Percentiles rank a stretch among this genome's conserved stretches.
Conservation (phyloP, 768 basidiomycete species). For the Lentinula lateritia region DNA sequence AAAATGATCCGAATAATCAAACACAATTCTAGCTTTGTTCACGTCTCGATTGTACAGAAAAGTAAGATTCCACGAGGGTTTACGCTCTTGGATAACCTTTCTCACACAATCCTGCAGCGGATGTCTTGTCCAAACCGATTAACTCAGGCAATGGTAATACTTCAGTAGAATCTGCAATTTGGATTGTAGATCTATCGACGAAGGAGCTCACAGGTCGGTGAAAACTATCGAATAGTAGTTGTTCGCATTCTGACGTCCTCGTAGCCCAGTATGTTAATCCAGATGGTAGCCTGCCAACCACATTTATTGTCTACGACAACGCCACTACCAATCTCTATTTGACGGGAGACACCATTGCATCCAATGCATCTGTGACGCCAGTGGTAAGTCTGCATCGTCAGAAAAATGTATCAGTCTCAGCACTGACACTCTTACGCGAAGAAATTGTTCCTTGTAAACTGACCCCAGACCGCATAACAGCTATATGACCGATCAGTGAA, state of each 20-base stretch:
- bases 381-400: constrained; percentile 22
- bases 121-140: constrained; percentile 25
- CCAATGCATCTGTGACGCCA: constrained; percentile 27
- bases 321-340: constrained; percentile 37
- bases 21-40: constrained; percentile 20
- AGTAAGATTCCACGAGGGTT: constrained; percentile 20
- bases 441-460: background rate
- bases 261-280: constrained; percentile 43
- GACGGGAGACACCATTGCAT: constrained; percentile 34
- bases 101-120: constrained; percentile 18
- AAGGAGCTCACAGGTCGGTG: constrained; percentile 32
- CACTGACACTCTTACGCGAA: background rate
- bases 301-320: constrained; percentile 33
- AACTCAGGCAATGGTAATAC: constrained; percentile 5
- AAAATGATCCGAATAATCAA: background rate
- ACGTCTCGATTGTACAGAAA: constrained; percentile 29
- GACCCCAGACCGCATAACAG: background rate
- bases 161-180: constrained; percentile 40
- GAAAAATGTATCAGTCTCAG: too few species aligned
- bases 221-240: background rate
- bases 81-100: background rate
- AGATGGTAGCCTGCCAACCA: constrained; percentile 31
- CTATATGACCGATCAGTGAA: background rate
- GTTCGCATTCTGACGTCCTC: background rate
- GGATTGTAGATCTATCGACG: constrained; percentile 32